A percentile compares a stretch with the other conserved stretches of the same genome.
phyloP scores from a whole-genome alignment of 345 rosid species.

The Nasturtium officinale region DNA sequence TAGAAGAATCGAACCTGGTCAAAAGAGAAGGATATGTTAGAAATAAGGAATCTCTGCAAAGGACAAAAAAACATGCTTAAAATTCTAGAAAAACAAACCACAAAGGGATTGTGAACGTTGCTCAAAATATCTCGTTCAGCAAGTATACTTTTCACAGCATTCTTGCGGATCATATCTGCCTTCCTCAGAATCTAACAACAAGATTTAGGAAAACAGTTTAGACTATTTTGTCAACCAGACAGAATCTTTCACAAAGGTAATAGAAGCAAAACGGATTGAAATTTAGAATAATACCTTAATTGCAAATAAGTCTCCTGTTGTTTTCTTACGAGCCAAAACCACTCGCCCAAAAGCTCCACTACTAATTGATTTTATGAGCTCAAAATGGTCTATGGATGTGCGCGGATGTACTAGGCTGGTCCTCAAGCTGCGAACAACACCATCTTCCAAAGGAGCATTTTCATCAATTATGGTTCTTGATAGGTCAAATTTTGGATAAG shows the following conservation, averaged over 20 bases:
- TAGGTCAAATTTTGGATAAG: slow-evolving; percentile 71
- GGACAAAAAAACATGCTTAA: slow-evolving; percentile 32
- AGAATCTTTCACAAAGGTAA: slow-evolving; percentile 15
- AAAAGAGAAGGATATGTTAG: slow-evolving; percentile 43
- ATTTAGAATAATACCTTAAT: slow-evolving; percentile 66
- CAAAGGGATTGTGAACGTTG: slow-evolving; percentile 93
- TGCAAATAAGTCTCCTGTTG: slow-evolving; percentile 93
- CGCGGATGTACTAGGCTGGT: slow-evolving; percentile 78
- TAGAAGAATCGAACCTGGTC: slow-evolving; percentile 95
- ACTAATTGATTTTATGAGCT: slow-evolving; percentile 76
- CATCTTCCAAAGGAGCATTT: slow-evolving; percentile 83
- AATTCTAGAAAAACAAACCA: slow-evolving; percentile 69
- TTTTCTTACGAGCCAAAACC: slow-evolving; percentile 82
- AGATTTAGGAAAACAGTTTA: slow-evolving; percentile 16
- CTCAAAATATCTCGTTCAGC: slow-evolving; percentile 97
- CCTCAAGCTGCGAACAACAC: slow-evolving; percentile 78
- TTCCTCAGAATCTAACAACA: slow-evolving; percentile 79
- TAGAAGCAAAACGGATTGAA: slow-evolving; percentile 9
- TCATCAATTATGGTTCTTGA: slow-evolving; percentile 79
- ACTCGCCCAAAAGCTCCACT: slow-evolving; percentile 96
- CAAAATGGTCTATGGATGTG: slow-evolving; percentile 84
- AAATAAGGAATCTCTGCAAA: slow-evolving; percentile 24
- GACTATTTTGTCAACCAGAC: not conserved
- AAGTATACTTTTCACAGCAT: slow-evolving; percentile 94
- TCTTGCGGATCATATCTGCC: slow-evolving; percentile 96